Base-by-base conservation (phyloP, 306 rosid species). In the Vigna hirtella region DNA sequence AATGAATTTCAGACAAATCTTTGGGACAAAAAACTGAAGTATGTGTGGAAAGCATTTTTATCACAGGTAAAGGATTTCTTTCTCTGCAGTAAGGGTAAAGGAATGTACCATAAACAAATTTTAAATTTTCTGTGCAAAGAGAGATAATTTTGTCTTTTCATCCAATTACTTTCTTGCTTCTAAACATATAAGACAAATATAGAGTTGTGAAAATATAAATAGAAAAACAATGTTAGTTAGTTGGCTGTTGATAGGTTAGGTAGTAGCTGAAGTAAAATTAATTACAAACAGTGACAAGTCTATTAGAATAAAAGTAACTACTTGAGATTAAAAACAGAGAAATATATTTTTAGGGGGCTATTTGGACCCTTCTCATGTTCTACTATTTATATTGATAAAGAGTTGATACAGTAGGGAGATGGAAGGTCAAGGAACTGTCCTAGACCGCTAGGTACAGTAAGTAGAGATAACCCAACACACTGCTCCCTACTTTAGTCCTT, bases 291-390 rank as follows among this genome's bases (percentile, higher is more conserved):
- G 14, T 43, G 20, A 55, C 6, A 72, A 52, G 66, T 79, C 17
- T 47, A 77, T 56, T 51, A 59, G 59, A 79, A 72, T 56, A 61
- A 55, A 51, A 77, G 62, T 71, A 63, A 84, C 28, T 26, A 26
- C 28, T 26, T 26, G 28, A 26, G 28, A 26, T 26, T 26, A 26
- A 26, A 26, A 26, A 26, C 28, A 26, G 28, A 26, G 28, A 26
- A 26, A 26, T 26, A 26, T 2, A 26, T 3, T 26, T 2, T 26
- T 26, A 26, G 28, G 2, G 28, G 3, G 28, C 28, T 26, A 26
- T 26, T 26, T 3, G 34, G 34, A 34, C 38, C 38, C 1, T 4
- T 34, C 38, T 34, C 7, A 34, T 34, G 7, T 4, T 34, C 7
- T 34, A 4, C 1, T 34, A 5, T 34, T 34, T 34, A 34, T 34